These are phyloP conservation scores for Globisporangium mamillatum DNA, from an alignment of 352 stramenopile genomes.

Conservation along the genomic window DNA sequence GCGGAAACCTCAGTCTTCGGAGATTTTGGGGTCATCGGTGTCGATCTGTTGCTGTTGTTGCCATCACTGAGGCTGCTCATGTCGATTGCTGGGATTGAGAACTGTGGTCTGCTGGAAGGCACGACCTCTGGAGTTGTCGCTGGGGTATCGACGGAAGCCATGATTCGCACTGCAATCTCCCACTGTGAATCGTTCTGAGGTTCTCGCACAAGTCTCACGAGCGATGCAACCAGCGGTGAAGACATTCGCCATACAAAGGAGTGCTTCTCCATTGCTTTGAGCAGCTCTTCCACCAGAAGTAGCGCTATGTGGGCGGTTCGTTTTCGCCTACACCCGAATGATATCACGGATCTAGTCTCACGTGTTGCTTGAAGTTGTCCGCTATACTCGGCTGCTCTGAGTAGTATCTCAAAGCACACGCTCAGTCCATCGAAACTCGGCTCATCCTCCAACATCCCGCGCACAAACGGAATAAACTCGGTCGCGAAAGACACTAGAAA, in stretches of 20 bases:
- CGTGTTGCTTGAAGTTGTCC: background rate
- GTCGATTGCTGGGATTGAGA: background rate
- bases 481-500: conserved; percentile 7
- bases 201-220: conserved; percentile 36
- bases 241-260: conserved; percentile 33
- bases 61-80: background rate
- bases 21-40: background rate
- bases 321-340: conserved; percentile 3
- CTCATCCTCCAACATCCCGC: background rate
- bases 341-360: background rate
- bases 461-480: background rate
- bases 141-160: conserved; percentile 31
- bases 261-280: conserved; percentile 22
- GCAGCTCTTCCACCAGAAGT: conserved; percentile 39
- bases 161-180: conserved; percentile 36
- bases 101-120: background rate
- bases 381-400: conserved; percentile 19
- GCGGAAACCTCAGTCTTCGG: background rate
- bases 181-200: conserved; percentile 36
- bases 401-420: conserved; percentile 34
- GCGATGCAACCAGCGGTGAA: conserved; percentile 27
- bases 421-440: conserved; percentile 15
- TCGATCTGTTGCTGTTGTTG: background rate
- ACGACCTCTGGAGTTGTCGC: conserved; percentile 5
- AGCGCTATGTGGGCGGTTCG: conserved; percentile 12